These are phyloP conservation scores for Mycena olivaceomarginata DNA, from an alignment of 768 basidiomycete genomes.

Conservation along the genomic window DNA sequence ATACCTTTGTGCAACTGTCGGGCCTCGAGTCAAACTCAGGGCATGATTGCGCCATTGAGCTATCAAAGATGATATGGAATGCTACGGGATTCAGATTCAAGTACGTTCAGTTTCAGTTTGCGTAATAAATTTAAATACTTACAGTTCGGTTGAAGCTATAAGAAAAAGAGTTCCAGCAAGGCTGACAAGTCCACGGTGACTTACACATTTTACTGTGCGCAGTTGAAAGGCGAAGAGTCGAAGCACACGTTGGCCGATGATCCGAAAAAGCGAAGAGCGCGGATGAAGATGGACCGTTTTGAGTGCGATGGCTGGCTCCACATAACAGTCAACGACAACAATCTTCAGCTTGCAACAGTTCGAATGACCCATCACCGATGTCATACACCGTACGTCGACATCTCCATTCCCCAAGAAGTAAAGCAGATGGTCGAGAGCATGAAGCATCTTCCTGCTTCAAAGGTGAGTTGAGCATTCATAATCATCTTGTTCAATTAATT, in stretches of 20 bases:
- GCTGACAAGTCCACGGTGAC: not conserved
- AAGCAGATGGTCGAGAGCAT: not conserved
- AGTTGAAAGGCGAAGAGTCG: not conserved
- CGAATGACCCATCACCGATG: not conserved
- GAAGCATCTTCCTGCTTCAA: not conserved
- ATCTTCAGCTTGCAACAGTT: not conserved
- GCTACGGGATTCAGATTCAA: not conserved
- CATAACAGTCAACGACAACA: not conserved
- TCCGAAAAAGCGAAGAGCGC: not conserved
- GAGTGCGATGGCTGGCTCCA: not conserved
- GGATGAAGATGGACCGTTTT: constrained; percentile 17
- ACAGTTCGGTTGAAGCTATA: not conserved
- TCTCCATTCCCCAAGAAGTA: not conserved
- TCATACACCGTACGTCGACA: constrained; percentile 9
- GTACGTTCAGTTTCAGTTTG: not conserved
- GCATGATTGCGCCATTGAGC: not conserved
- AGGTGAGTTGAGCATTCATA: not conserved
- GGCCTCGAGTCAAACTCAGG: not conserved
- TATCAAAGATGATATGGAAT: not conserved
- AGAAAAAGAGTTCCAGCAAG: not conserved
- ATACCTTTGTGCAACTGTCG: not conserved
- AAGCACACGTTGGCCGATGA: not conserved
- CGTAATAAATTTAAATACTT: not conserved
- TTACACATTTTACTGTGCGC: not conserved
- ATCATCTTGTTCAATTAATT: not conserved